phyloP scores from a whole-genome alignment of 345 rosid genomes.

The Nasturtium officinale region DNA sequence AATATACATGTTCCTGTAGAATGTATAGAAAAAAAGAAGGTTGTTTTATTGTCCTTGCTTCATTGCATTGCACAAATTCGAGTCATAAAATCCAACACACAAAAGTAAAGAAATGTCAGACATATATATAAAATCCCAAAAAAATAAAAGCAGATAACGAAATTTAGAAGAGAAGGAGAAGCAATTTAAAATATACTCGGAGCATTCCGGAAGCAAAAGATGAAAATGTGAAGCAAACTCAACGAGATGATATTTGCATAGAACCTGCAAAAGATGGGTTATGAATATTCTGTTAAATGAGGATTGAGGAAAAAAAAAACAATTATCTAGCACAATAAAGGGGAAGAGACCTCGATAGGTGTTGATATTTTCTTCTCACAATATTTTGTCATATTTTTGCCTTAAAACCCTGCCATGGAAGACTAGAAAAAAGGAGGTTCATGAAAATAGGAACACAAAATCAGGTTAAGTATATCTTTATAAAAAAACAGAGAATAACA shows the following conservation, averaged over 20 bases:
- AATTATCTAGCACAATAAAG: not conserved
- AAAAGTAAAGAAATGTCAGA: too few species aligned
- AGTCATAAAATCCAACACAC: too few species aligned
- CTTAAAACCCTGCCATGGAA: constrained; percentile 93
- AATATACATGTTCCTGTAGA: too few species aligned
- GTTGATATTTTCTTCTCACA: constrained; percentile 83
- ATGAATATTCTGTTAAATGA: not conserved
- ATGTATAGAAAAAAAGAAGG: too few species aligned
- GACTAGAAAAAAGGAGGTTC: constrained; percentile 51
- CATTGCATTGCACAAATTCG: too few species aligned
- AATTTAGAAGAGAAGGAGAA: not conserved
- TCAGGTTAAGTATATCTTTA: not conserved
- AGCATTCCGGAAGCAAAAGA: not conserved
- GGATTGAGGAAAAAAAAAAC: not conserved
- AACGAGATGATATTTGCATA: constrained; percentile 73
- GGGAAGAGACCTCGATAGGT: constrained; percentile 70
- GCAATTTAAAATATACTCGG: too few species aligned
- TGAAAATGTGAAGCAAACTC: constrained; percentile 89
- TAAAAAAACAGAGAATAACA: not conserved
- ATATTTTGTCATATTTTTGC: constrained; percentile 88
- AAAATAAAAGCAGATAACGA: not conserved
- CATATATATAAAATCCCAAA: not conserved
- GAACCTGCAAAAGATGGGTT: constrained; percentile 50
- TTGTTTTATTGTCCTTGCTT: too few species aligned
- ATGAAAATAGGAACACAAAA: constrained; percentile 12